Percentiles rank a stretch among this genome's conserved stretches.
These are phyloP conservation scores for Helicocarpus griseus DNA, from an alignment of 2,329 filamentous ascomycete genomes.

Conservation along the genomic window DNA sequence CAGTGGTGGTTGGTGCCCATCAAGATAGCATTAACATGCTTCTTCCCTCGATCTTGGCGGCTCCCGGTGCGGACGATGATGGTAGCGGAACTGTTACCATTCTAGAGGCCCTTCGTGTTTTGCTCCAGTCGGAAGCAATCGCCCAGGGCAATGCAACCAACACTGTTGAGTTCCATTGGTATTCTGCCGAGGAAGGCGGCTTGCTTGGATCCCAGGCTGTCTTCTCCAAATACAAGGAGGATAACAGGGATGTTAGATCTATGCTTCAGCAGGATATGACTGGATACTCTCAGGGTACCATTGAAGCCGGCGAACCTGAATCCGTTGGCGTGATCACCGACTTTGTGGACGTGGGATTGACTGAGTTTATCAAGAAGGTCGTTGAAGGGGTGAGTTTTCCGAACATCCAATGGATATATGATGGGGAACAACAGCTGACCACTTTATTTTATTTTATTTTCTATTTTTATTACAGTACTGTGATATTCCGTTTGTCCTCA, in stretches of 20 bases:
- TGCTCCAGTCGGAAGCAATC: slow-evolving; percentile 64
- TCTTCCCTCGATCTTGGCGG: slow-evolving; percentile 70
- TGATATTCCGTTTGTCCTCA: slow-evolving; percentile 74
- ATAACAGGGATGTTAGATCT: slow-evolving; percentile 69
- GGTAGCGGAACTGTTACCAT: slow-evolving; percentile 91
- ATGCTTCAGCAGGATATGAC: slow-evolving; percentile 99
- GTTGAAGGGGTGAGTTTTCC: slow-evolving; percentile 52
- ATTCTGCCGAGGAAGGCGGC: slow-evolving; percentile 81
- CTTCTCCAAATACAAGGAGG: slow-evolving; percentile 69
- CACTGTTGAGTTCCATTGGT: slow-evolving; percentile 95
- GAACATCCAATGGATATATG: not conserved
- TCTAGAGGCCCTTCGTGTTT: slow-evolving; percentile 74
- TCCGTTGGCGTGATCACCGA: slow-evolving; percentile 88
- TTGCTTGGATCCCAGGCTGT: slow-evolving; percentile 82
- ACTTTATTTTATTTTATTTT: too few species aligned
- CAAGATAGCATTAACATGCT: slow-evolving; percentile 95
- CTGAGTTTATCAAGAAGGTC: slow-evolving; percentile 81
- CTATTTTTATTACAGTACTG: slow-evolving; percentile 56
- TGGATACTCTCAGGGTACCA: slow-evolving; percentile 71
- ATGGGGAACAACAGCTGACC: too few species aligned
- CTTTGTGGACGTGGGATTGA: slow-evolving; percentile 73
- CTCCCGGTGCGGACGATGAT: slow-evolving; percentile 92
- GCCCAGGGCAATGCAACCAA: slow-evolving; percentile 64
- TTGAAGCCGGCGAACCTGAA: slow-evolving; percentile 73
- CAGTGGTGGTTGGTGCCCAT: slow-evolving; percentile 81